Evolutionary conservation across 192 early-diverging fungal species (phyloP), one percentile per base, ranked within the genome.

Genomic region (Chytriomyces sp.): DNA sequence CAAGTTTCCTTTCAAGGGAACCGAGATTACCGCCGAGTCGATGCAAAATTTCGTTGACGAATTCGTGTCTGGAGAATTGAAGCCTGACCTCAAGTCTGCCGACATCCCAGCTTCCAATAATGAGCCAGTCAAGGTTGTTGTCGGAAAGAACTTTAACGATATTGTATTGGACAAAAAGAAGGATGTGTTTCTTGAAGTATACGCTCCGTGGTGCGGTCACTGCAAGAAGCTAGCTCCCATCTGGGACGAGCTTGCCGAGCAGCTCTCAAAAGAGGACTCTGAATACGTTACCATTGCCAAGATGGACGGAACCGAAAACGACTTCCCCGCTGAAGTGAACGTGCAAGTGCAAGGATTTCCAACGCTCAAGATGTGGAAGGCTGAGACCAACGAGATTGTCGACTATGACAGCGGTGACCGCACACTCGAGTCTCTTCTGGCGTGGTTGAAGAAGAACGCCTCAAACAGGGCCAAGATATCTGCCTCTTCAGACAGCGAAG

Each of bases 271-370:
- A 2, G 83, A 86, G 73, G 77, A 80, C 75, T 86, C 83, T 60
- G 66, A 80, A 13, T 74, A 83, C 72, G 77, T 95, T 77, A 86
- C 91, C 62, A 91, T 95, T 79, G 95, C 96, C 82, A 99, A 98
- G 91, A 90, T 98, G 89, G 96, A 99, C 81, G 94, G 90, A 73
- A 95, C 94, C 57, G 94, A 91, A 74, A 99, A 99, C 86, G 97
- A 99, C 64, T 77, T 98, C 61, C 96, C 97, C 18, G 75, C 88
- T 7, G 73, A 76, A 77, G 80, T 83, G 68, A 81, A 80, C n/a
- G 91, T 96, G 83, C 80, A 89, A 64, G 76, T 98, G 77, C 77
- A 93, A 77, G 97, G 96, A 24, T 99, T 98, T 93, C 97, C 96
- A 53, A 99, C 96, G 63, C 88, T 99, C 68, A 94, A 93, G 82